Conservation (phyloP, 441 rosid genomes). For the Populus hybrid region DNA sequence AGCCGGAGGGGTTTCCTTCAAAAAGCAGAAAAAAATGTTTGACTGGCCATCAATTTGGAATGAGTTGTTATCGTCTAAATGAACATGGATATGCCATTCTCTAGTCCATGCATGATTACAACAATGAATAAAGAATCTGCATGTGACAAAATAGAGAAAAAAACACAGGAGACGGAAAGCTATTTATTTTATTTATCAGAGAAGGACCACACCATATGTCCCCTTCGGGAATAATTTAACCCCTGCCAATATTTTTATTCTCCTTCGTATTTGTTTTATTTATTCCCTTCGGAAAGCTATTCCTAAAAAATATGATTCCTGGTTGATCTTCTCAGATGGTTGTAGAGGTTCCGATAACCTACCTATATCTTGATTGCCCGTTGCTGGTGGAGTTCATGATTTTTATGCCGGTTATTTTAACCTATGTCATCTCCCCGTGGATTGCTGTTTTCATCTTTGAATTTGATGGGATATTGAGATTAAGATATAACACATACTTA, state of each 20-base stretch:
- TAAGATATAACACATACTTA: too few relatives aligned
- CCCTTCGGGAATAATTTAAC: background rate
- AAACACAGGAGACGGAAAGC: background rate
- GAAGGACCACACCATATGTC: background rate
- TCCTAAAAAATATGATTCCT: background rate
- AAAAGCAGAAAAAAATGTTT: background rate
- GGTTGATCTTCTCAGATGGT: background rate
- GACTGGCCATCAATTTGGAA: background rate
- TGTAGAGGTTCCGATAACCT: background rate
- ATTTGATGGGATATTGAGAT: too few relatives aligned
- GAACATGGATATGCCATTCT: too few relatives aligned
- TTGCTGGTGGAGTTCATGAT: too few relatives aligned
- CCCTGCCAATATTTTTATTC: too few relatives aligned
- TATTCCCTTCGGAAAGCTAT: background rate
- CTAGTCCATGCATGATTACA: too few relatives aligned
- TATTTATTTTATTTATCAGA: too few relatives aligned
- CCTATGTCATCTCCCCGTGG: too few relatives aligned
- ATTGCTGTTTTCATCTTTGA: too few relatives aligned
- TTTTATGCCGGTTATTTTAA: too few relatives aligned
- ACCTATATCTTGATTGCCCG: background rate
- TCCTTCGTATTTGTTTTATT: too few relatives aligned
- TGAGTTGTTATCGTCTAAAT: background rate
- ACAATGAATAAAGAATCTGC: background rate
- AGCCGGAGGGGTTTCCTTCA: background rate
- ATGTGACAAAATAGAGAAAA: background rate